Percentiles rank a stretch among this genome's conserved stretches.
Conservation (phyloP, 495 filamentous ascomycete species). For the Aspergillus cristatus region DNA sequence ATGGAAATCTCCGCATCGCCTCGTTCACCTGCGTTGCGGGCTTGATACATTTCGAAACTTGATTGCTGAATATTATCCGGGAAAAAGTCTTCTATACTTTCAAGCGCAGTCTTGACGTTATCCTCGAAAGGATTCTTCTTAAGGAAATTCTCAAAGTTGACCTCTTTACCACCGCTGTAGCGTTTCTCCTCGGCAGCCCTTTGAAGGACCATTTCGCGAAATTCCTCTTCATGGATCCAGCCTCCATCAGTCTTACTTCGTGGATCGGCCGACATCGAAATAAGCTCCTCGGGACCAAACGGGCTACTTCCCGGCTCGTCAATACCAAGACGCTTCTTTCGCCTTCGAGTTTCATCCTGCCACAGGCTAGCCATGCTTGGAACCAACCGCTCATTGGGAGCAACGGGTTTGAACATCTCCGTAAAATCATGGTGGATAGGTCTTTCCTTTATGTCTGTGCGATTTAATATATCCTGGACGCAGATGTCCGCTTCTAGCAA, state of each 20-base stretch:
- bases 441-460: conserved; percentile 60
- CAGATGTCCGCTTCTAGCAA: conserved; percentile 81
- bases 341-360: conserved; percentile 78
- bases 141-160: conserved; percentile 59
- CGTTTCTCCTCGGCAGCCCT: conserved; percentile 54
- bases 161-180: conserved; percentile 32
- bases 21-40: conserved; percentile 2
- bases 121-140: conserved; percentile 39
- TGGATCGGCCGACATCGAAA: conserved; percentile 77
- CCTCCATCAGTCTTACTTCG: conserved; percentile 56
- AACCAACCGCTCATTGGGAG: conserved; percentile 66
- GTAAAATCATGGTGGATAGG: conserved; percentile 79
- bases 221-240: conserved; percentile 92
- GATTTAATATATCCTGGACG: conserved; percentile 81
- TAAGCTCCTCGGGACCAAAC: conserved; percentile 67
- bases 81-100: conserved; percentile 82
- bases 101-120: conserved; percentile 60
- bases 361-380: conserved; percentile 92
- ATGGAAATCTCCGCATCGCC: conserved; percentile 24
- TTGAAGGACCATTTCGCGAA: conserved; percentile 48
- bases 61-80: conserved; percentile 47
- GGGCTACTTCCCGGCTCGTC: conserved; percentile 56
- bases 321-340: conserved; percentile 59
- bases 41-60: conserved; percentile 6
- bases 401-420: conserved; percentile 57